Base-by-base conservation (phyloP, 2,329 filamentous ascomycete species). In the Diaporthe nobilis region DNA sequence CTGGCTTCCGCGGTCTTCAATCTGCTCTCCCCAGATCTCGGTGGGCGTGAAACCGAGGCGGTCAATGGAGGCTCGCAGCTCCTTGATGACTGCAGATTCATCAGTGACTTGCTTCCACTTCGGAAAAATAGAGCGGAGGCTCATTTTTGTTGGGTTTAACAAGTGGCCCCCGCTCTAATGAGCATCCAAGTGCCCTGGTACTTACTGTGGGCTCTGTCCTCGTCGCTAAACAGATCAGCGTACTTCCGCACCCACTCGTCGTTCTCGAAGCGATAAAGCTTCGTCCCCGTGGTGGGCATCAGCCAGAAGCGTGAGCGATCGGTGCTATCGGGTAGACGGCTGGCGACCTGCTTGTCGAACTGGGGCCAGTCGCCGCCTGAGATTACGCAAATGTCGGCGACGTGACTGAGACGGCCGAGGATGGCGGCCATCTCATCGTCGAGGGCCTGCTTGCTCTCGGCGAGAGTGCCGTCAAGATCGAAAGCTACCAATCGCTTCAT, bases 261-360 rank as follows among this genome's bases (percentile, higher is more conserved):
- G n/a, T 76, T 73, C 31, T 79, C 78, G 78, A 82, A 76, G 34
- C 78, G 82, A 79, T 85, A 87, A 12, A 86, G 83, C 77, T 85
- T 85, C 39, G 84, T 85, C 34, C 84, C 84, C 8, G 82, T 85
- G 15, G 84, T 85, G 4, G 85, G 85, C 83, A 86, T 83, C n/a
- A 86, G 80, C 84, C 84, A 86, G 39, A 86, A 81, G 65, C 81
- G 83, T 12, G 82, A 81, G n/a, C 82, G 79, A 73, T 86, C 79
- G 13, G 84, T 82, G 70, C 77, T 79, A 20, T 80, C 51, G 4
- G 84, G 83, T 1, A 85, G 81, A 47, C 83, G 83, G 78, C 80
- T 83, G 17, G 81, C 84, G 49, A 85, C 80, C 77, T 85, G 84
- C 79, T 84, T 85, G 72, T 85, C 76, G 79, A 86, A 85, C 77